These are phyloP conservation scores for Zanthoxylum bungeanum DNA, from an alignment of 345 rosid genomes.

Conservation along the genomic window DNA sequence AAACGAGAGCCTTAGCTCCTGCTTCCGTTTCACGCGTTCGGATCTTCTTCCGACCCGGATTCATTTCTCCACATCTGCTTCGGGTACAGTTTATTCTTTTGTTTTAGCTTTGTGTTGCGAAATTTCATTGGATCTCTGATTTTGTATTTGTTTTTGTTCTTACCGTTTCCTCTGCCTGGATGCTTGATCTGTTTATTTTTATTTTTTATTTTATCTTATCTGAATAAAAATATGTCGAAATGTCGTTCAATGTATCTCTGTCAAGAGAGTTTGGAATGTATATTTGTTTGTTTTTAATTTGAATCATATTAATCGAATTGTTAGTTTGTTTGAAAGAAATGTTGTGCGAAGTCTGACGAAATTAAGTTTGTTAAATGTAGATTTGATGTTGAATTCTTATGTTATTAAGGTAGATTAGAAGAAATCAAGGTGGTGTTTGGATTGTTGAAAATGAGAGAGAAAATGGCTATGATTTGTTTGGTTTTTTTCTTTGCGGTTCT, in stretches of 20 bases:
- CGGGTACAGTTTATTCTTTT: neutral
- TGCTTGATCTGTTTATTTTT: too few relatives aligned
- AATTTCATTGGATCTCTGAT: neutral
- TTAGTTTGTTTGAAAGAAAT: neutral
- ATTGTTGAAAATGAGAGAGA: conserved; percentile 10
- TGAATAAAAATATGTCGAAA: too few relatives aligned
- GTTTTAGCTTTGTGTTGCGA: neutral
- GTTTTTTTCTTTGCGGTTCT: conserved; percentile 39
- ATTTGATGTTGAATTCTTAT: conserved; percentile 12
- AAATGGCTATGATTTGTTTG: conserved; percentile 33
- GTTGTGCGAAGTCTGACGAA: neutral
- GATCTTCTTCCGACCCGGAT: neutral
- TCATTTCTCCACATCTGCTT: conserved; percentile 4
- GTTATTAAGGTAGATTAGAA: conserved; percentile 14
- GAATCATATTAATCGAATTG: too few relatives aligned
- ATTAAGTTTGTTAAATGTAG: conserved; percentile 16
- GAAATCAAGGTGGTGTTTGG: conserved; percentile 1
- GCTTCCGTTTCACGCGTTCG: neutral
- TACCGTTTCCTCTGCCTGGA: too few relatives aligned
- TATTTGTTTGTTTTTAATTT: too few relatives aligned
- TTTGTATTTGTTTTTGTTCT: too few relatives aligned
- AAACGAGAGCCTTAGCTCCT: neutral
- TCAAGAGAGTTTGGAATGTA: too few relatives aligned
- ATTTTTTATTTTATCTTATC: too few relatives aligned
- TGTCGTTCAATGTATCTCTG: too few relatives aligned